Conservation (phyloP, 2,329 filamentous ascomycete species). For the Exophiala mesophila region DNA sequence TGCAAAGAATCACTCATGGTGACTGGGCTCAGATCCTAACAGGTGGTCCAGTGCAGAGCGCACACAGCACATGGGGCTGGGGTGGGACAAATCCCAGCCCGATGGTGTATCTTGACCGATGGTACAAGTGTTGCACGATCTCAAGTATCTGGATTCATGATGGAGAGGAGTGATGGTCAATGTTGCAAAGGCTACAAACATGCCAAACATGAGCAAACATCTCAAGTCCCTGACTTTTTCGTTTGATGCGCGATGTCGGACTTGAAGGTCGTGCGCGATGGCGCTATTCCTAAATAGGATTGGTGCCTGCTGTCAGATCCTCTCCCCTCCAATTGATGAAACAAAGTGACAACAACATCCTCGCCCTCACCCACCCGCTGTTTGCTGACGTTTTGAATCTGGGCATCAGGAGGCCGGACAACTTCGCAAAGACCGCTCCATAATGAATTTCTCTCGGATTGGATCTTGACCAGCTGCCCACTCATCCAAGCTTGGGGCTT, state of each 20-base stretch:
- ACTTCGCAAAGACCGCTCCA: neutral
- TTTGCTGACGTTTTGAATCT: too few species aligned
- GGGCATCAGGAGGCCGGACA: neutral
- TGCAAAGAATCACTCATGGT: slow-evolving; percentile 18
- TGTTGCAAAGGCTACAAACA: neutral
- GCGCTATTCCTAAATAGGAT: neutral
- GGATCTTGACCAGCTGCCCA: too few species aligned
- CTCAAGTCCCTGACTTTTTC: too few species aligned
- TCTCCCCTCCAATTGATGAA: neutral
- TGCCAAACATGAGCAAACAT: neutral
- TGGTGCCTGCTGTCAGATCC: neutral
- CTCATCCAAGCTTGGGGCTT: too few species aligned
- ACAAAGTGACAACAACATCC: neutral
- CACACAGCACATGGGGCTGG: slow-evolving; percentile 1
- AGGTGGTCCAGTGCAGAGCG: slow-evolving; percentile 9
- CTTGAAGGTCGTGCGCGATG: too few species aligned
- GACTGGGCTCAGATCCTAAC: slow-evolving; percentile 2
- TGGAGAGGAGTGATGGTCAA: too few species aligned
- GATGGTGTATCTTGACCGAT: neutral
- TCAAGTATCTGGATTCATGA: too few species aligned
- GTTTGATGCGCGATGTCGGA: too few species aligned
- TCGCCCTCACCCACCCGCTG: neutral
- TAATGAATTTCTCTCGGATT: neutral
- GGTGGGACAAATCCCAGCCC: neutral
- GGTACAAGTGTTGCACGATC: too few species aligned